Base-by-base conservation (phyloP, 257 asterid species). In the Capsicum pubescens region DNA sequence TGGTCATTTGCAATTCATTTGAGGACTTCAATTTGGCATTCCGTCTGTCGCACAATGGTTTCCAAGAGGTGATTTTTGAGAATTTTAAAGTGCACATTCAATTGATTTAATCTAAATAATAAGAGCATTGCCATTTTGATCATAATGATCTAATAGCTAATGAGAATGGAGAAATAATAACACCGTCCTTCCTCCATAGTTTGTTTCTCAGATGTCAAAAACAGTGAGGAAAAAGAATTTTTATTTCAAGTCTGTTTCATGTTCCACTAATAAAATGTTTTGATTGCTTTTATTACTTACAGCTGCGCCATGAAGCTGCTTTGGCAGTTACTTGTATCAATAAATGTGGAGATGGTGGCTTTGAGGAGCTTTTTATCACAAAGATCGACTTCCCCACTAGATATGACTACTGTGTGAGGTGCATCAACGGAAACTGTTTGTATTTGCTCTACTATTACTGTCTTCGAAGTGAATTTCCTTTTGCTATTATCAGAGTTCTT, bases 401-500 rank as follows among this genome's bases (percentile, higher is more conserved):
- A 88, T 97, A 91, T 86, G 99, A 97, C 89, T 93, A 85, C 80
- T 95, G 97, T 90, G 78, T 91, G 83, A 89, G 98, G 99, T 93
- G 92, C 80, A 63, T 64, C 64, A 32, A 54, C 21, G n/a, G 71
- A 12, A 14, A 74, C 19, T 77, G 21, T 76, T 14, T 72, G 80
- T 50, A 74, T 54, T 52, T 77, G 50, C 64, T 54, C 16, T 74
- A 32, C 64, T 8, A 77, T 54, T 21, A 77, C n/a, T 32, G 64
- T 26, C 48, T 77, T 54, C 3, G 1, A 14, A 54, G 16, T 77
- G 48, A 54, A 74, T 74, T 74, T 74, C 26, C 64, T 54, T 54
- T 76, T 76, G 61, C 17, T 52, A 52, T 54, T 77, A 54, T 77
- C 64, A 55, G 64, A 77, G 48, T 26, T 15, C 5, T 77, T 21